Evolutionary conservation across 257 asterid species (phyloP), one percentile per base, ranked within the genome.

Genomic region (Gentiana dahurica): DNA sequence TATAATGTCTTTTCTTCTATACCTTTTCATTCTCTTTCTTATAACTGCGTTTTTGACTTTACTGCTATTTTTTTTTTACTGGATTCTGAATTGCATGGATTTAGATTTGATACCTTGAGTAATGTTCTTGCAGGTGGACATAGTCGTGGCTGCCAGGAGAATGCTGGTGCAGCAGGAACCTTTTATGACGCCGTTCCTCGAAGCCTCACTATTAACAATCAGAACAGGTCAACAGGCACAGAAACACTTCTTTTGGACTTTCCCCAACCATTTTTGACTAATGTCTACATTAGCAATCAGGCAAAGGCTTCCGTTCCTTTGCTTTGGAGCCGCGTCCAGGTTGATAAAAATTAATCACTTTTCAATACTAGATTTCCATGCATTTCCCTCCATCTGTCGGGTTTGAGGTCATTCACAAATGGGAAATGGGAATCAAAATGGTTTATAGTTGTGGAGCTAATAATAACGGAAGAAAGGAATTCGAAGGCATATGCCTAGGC

Each of bases 281-380:
- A 93, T 77, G 92, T 93, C 45, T 84, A 93, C 61, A 76, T 93
- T 61, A 66, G 66, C 71, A 81, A 93, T 72, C 80, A 61, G 65
- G 97, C 97, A 56, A 88, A 77, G 80, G 97, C 95, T 74, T 81
- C 97, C 49, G 94, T 89, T 49, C 99, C 99, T 58, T 76, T 93
- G 83, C 79, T 89, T 43, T 93, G 99, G 99, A 93, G 99, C 67
- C 99, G 99, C 4, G 97, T 89, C 67, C 97, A 93, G 94, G 99
- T 89, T 49, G 10, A 74, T 64, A 59, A 55, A 54, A 49, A 54
- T 57, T 48, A 39, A 35, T 10, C 57, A 46, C 12, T 57, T 58
- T 34, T 2, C 36, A 33, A 7, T 6, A 3, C 34, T 10, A 41
- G 46, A 5, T 10, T 41, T 41, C 9, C 9, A 41, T 41, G 9